Evolutionary conservation across 1,284 basidiomycete genomes (phyloP), one percentile per base, ranked within the genome.

Genomic region (Rhodotorula glutinis): DNA sequence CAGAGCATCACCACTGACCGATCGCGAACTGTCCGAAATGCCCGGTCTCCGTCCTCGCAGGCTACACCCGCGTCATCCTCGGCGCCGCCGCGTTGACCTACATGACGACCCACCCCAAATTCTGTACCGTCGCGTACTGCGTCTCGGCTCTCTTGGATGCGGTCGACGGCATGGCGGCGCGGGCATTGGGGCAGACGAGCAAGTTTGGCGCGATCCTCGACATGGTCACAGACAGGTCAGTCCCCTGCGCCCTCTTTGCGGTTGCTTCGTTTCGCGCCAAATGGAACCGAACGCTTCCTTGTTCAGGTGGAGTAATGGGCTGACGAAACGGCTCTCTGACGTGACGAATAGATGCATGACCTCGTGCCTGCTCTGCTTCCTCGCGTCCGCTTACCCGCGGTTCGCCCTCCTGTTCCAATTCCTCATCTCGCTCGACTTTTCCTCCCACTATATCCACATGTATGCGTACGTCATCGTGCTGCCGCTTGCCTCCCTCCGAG

Each of bases 401-500:
- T 90, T 83, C 73, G 90, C 93, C 4, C 82, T 96, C 60, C 77
- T 88, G 59, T 98, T 98, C 83, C 93, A 97, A 80, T 89, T 90
- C 79, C 86, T 99, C 70, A 98, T 99, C 80, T 87, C 94, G 0
- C 87, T 99, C 71, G 96, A 99, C 80, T 99, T 99, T 79, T 89
- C 89, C 73, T 95, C 92, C 76, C 95, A 99, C 80, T 99, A 98
- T 82, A 98, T 99, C 85, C 96, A 98, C 82, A 99, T 99, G 95
- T 97, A 98, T 81, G 95, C 92, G 93, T 93, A 75, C 67, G 85
- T 79, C 19, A 23, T 25, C 23, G 65, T 49, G 25, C 13, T n/a
- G n/a, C 23, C 49, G 44, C 23, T 51, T 54, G 41, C 25, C 49
- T 13, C 49, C 62, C 60, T 77, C 51, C 25, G 27, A 4, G 27